Base-by-base conservation (phyloP, 345 rosid species). In the Cardiospermum halicacabum region DNA sequence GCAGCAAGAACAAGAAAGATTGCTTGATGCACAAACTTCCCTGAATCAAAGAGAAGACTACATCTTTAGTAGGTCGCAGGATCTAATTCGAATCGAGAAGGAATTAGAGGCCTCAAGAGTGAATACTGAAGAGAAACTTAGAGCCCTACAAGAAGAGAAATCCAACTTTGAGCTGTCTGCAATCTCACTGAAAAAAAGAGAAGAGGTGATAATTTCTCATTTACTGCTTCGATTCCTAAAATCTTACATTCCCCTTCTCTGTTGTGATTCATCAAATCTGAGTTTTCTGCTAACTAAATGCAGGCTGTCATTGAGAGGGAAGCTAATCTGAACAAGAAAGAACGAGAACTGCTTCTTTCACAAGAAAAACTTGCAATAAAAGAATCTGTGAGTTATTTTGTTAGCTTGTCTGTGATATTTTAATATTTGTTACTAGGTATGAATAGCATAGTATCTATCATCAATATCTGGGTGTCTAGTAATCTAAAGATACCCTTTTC, bases 1-100 rank as follows among this genome's bases (percentile, higher is more conserved):
- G 80, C 90, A 87, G 72, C 82, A 83, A 78, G 97, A 88, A 76
- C 90, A 91, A 34, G 87, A 85, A 78, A 77, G 85, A 32, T 74
- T 94, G 62, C 84, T 91, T 48, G 91, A 91, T 68, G 86, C 81
- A 51, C 93, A 91, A 75, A 75, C 81, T 69, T 80, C 77, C 11
- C 82, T 91, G 64, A 91, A 84, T 74, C 89, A 84, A 74, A 86
- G 97, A 78, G 97, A 94, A 81, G 96, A 85, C 19, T 72, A 81
- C 73, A 77, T 89, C 69, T 82, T 83, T 66, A 71, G 73, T 60
- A 84, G 82, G 78, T 79, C 87, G 58, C 87, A 81, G 72, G 96
- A 94, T 71, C 62, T 91, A 66, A 75, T 69, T 73, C 85, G 53
- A 64, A 61, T 82, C 48, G 84, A 84, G 54, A 89, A 82, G 71